Conservation (phyloP, 495 filamentous ascomycete species). For the Tuber borchii region DNA sequence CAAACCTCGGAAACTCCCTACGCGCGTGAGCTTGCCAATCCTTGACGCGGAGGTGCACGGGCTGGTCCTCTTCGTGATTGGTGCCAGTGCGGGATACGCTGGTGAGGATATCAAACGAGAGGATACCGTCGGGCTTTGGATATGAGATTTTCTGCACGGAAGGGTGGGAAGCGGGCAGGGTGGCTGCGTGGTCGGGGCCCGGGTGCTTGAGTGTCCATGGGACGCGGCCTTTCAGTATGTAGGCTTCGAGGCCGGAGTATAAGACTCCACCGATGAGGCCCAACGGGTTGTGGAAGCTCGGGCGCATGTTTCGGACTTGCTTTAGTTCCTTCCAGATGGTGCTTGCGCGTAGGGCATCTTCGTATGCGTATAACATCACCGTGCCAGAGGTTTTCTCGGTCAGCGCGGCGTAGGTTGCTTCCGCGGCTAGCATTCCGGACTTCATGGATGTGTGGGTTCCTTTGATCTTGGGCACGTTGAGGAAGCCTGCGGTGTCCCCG, state of each 20-base stretch:
- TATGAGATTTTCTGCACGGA: constrained; percentile 71
- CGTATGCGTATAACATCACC: constrained; percentile 92
- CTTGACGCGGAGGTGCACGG: constrained; percentile 85
- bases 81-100: constrained; percentile 90
- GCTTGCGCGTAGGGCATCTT: constrained; percentile 77
- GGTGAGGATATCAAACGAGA: constrained; percentile 93
- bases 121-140: constrained; percentile 87
- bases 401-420: constrained; percentile 75
- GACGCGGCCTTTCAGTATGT: constrained; percentile 69
- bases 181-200: constrained; percentile 64
- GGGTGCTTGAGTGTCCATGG: constrained; percentile 94
- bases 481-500: constrained; percentile 89
- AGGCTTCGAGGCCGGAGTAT: constrained; percentile 92
- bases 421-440: constrained; percentile 91
- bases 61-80: constrained; percentile 98
- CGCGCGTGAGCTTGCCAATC: constrained; percentile 88
- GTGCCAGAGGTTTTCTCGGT: constrained; percentile 54
- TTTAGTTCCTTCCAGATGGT: constrained; percentile 90
- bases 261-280: constrained; percentile 81
- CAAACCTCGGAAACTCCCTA: constrained; percentile 75
- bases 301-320: constrained; percentile 94
- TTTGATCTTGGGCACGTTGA: constrained; percentile 98
- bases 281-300: constrained; percentile 78
- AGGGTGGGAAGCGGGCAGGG: constrained; percentile 62
- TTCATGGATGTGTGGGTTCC: constrained; percentile 98